phyloP scores from a whole-genome alignment of 2,329 filamentous ascomycete species.

The Penicillium capsulatum region DNA sequence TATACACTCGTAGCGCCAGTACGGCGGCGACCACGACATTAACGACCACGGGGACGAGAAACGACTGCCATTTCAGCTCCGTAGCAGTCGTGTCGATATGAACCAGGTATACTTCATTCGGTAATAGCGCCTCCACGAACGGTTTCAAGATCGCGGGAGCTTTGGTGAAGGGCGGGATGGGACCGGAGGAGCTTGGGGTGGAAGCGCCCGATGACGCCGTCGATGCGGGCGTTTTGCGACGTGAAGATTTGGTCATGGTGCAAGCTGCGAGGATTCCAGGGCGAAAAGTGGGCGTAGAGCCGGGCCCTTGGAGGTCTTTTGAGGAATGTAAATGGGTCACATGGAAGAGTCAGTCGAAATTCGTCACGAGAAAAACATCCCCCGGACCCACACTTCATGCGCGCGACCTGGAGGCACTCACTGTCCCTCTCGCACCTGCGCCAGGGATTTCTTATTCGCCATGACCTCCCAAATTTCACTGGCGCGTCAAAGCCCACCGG shows the following conservation, averaged over 20 bases:
- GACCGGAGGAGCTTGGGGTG: slow-evolving; percentile 33
- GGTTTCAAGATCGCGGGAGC: slow-evolving; percentile 60
- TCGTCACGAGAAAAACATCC: too few species aligned
- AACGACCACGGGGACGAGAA: slow-evolving; percentile 70
- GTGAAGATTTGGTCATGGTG: slow-evolving; percentile 38
- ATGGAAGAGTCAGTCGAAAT: neutral
- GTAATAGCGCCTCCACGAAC: slow-evolving; percentile 63
- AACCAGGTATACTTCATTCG: slow-evolving; percentile 72
- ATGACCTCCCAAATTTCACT: slow-evolving; percentile 33
- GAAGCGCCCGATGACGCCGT: slow-evolving; percentile 28
- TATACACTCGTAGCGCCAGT: slow-evolving; percentile 65
- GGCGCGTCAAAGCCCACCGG: slow-evolving; percentile 32
- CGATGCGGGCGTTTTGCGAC: slow-evolving; percentile 26
- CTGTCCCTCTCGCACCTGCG: slow-evolving; percentile 3
- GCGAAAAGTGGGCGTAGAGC: too few species aligned
- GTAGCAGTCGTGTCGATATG: slow-evolving; percentile 71
- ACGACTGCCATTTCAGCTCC: slow-evolving; percentile 76
- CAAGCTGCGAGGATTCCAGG: neutral
- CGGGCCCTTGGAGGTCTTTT: too few species aligned
- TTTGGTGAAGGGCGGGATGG: slow-evolving; percentile 65
- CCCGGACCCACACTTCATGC: too few species aligned
- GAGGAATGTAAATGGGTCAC: too few species aligned
- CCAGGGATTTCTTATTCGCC: slow-evolving; percentile 12
- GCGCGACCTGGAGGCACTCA: neutral
- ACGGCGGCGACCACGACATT: slow-evolving; percentile 64